A percentile compares a stretch with the other conserved stretches of the same genome.
phyloP scores from a whole-genome alignment of 192 early-diverging fungal genomes.

The Umbelopsis vinacea region DNA sequence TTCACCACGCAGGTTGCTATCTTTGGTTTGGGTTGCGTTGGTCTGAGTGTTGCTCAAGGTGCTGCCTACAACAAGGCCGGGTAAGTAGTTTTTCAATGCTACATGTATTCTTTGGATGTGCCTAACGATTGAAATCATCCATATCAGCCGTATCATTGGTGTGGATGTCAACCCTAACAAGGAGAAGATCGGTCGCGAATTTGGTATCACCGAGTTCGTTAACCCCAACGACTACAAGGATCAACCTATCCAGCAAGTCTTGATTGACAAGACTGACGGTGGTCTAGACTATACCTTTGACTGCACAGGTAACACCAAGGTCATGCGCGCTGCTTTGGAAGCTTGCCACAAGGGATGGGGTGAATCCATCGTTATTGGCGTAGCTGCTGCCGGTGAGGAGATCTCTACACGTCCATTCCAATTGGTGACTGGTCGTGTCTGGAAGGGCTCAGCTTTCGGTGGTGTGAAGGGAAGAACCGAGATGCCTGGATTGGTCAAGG shows the following conservation, averaged over 20 bases:
- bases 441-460: conserved; percentile 97
- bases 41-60: conserved; percentile 89
- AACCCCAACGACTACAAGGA: conserved; percentile 84
- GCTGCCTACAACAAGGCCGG: conserved; percentile 52
- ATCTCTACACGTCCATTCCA: conserved; percentile 95
- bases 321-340: conserved; percentile 96
- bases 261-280: conserved; percentile 92
- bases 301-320: conserved; percentile 88
- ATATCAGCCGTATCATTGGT: conserved; percentile 79
- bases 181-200: conserved; percentile 75
- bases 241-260: conserved; percentile 77
- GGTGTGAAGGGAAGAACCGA: conserved; percentile 95
- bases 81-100: conserved; percentile 20
- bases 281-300: conserved; percentile 98
- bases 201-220: conserved; percentile 89
- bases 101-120: neutral
- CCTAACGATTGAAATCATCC: conserved; percentile 9
- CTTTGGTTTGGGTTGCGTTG: conserved; percentile 96
- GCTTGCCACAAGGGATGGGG: conserved; percentile 95
- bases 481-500: conserved; percentile 83
- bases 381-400: conserved; percentile 92
- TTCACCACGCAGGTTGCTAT: conserved; percentile 64
- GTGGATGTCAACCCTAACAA: conserved; percentile 90
- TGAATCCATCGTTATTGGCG: conserved; percentile 86
- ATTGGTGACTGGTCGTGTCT: conserved; percentile 93